Evolutionary conservation across 2,329 filamentous ascomycete genomes (phyloP).

Genomic region (Penicillium occitanis): DNA sequence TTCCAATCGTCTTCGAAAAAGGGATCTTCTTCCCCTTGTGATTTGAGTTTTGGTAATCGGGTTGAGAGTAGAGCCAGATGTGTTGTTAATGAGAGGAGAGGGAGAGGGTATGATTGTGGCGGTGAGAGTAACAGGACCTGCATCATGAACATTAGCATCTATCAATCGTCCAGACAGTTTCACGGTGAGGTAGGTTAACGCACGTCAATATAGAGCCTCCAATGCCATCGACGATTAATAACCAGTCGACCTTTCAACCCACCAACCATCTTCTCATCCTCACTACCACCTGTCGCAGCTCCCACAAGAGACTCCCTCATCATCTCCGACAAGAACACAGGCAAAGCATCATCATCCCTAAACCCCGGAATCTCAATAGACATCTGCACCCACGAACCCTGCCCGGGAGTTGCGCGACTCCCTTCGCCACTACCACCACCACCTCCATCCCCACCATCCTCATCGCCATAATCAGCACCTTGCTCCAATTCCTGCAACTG

Average conservation of each 20-base stretch:
- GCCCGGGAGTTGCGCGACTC: slow-evolving; percentile 30
- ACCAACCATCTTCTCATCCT: slow-evolving; percentile 69
- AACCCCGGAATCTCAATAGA: slow-evolving; percentile 87
- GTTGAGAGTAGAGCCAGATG: slow-evolving; percentile 90
- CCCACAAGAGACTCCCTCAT: slow-evolving; percentile 78
- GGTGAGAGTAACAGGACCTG: slow-evolving; percentile 67
- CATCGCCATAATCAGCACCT: slow-evolving; percentile 22
- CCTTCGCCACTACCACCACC: slow-evolving; percentile 29
- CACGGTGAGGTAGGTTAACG: slow-evolving; percentile 33
- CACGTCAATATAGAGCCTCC: slow-evolving; percentile 94
- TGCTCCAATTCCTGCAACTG: slow-evolving; percentile 42
- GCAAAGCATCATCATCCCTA: slow-evolving; percentile 85
- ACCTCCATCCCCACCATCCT: slow-evolving; percentile 25
- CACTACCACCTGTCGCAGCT: slow-evolving; percentile 65
- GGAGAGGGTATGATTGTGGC: slow-evolving; percentile 87
- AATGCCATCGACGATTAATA: slow-evolving; percentile 92
- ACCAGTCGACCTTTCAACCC: slow-evolving; percentile 67
- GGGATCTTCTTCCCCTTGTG: slow-evolving; percentile 90
- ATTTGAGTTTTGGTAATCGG: slow-evolving; percentile 78
- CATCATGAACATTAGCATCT: slow-evolving; percentile 18
- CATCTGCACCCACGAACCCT: slow-evolving; percentile 81
- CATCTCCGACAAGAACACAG: slow-evolving; percentile 85
- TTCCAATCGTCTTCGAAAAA: slow-evolving; percentile 99
- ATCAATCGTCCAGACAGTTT: not conserved
- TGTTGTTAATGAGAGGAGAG: slow-evolving; percentile 85